A percentile compares a stretch with the other conserved stretches of the same genome.
Conservation (phyloP, 495 filamentous ascomycete genomes). For the Massariosphaeria phaeospora region DNA sequence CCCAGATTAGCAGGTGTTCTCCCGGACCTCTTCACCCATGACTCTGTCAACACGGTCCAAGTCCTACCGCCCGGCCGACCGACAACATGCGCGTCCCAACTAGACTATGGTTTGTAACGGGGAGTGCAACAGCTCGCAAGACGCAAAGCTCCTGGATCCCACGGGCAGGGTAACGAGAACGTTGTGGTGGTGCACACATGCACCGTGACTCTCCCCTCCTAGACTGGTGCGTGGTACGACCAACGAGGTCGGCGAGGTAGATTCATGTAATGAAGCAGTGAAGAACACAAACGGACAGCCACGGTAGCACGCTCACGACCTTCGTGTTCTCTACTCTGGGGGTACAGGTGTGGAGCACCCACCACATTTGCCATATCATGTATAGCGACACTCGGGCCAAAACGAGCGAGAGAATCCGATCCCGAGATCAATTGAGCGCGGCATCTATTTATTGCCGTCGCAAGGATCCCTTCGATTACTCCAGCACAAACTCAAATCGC, state of each 20-base stretch:
- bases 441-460: too few relatives aligned
- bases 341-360: neutral
- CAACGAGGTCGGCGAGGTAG: slow-evolving; percentile 7
- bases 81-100: too few relatives aligned
- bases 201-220: slow-evolving; percentile 1
- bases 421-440: too few relatives aligned
- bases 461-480: too few relatives aligned
- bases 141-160: slow-evolving; percentile 9
- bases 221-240: slow-evolving; percentile 16
- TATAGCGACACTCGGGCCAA: too few relatives aligned
- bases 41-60: slow-evolving; percentile 19
- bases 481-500: too few relatives aligned
- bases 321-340: slow-evolving; percentile 1
- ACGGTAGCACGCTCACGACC: neutral
- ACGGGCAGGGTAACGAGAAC: slow-evolving; percentile 27
- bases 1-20: slow-evolving; percentile 3
- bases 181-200: slow-evolving; percentile 8
- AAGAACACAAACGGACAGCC: slow-evolving; percentile 3
- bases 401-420: slow-evolving; percentile 29
- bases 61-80: slow-evolving; percentile 18
- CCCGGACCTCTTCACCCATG: slow-evolving; percentile 19
- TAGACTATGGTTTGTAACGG: too few relatives aligned
- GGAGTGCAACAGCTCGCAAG: slow-evolving; percentile 9
- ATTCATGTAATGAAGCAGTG: slow-evolving; percentile 1
- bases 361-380: slow-evolving; percentile 7